Evolutionary conservation across 352 stramenopile genomes (phyloP), one percentile per base, ranked within the genome.

Genomic region (Phytophthora pisi): DNA sequence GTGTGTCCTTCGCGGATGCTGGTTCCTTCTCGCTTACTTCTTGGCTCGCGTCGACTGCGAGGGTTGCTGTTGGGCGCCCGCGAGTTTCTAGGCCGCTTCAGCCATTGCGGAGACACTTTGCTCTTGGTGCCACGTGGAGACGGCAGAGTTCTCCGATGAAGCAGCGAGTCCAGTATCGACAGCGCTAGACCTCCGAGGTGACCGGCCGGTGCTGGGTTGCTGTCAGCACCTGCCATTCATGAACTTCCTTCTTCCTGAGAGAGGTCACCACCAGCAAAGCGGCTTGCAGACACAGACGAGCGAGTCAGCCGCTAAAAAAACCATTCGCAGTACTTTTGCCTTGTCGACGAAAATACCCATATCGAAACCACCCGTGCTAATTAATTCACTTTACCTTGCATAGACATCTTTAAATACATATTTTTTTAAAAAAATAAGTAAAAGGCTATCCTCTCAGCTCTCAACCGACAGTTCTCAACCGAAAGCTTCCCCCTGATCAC

Each of bases 181-280:
- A 64, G 23, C 5, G 63, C 63, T n/a, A 68, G 24, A 16, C 34
- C n/a, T n/a, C 58, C 23, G 16, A 76, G 31, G 6, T 45, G 49
- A 40, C 64, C 57, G 49, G 52, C 46, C 34, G 50, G 11, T 23
- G 28, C 10, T 43, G 61, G 55, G 7, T 23, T 20, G 24, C 61
- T 67, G n/a, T 36, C 66, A 54, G 49, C 15, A 20, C 28, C 50
- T 20, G 61, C 47, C 68, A 72, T 75, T 9, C 23, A 66, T 49
- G 15, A 26, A 45, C 49, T 46, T 36, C 24, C 13, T 47, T 6
- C 40, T 23, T 3, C 13, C 7, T 47, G 40, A 20, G n/a, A 43
- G n/a, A 6, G 26, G 18, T n/a, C 52, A 59, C 42, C 52, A 38
- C 20, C 42, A 24, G 28, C 51, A 20, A 50, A 36, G 24, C 5